Evolutionary conservation across 2,329 filamentous ascomycete genomes (phyloP).

Genomic region (Ophiocordyceps camponoti-floridani): DNA sequence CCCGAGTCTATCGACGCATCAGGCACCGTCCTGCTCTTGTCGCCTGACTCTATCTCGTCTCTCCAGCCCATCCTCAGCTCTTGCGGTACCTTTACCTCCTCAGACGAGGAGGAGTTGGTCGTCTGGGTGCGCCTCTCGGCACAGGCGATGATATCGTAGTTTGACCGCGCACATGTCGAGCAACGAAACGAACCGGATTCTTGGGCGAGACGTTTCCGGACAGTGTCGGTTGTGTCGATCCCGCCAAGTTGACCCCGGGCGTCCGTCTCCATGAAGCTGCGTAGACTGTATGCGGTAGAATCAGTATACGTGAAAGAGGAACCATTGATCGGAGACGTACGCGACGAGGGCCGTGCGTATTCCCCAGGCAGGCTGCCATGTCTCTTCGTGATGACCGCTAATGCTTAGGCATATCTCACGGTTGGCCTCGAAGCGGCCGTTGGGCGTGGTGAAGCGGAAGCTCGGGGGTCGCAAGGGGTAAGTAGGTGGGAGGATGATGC

Average conservation of each 20-base stretch:
- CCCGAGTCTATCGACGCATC: neutral
- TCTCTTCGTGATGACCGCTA: constrained; percentile 90
- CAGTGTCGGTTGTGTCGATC: constrained; percentile 53
- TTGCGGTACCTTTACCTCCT: constrained; percentile 30
- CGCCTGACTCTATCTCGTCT: constrained; percentile 42
- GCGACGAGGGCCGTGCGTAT: constrained; percentile 71
- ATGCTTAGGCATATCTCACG: constrained; percentile 93
- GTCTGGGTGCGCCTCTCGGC: constrained; percentile 39
- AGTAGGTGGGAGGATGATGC: constrained; percentile 73
- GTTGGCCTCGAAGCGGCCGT: constrained; percentile 87
- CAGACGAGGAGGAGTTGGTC: constrained; percentile 8
- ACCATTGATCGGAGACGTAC: constrained; percentile 10
- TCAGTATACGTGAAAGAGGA: neutral
- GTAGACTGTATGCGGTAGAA: constrained; percentile 25
- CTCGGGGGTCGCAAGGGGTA: constrained; percentile 85
- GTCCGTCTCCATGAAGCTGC: constrained; percentile 87
- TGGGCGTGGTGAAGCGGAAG: constrained; percentile 91
- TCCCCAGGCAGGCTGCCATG: constrained; percentile 97
- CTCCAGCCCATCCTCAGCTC: constrained; percentile 51
- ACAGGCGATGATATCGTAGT: constrained; percentile 57
- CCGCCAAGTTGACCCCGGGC: constrained; percentile 79
- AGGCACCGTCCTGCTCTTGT: neutral
- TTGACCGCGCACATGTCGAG: constrained; percentile 48
- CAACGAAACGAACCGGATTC: constrained; percentile 54
- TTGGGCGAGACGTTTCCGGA: constrained; percentile 50